These are phyloP conservation scores for Alopecurus myosuroides DNA, from an alignment of 176 grass and related monocot genomes.

Conservation along the genomic window DNA sequence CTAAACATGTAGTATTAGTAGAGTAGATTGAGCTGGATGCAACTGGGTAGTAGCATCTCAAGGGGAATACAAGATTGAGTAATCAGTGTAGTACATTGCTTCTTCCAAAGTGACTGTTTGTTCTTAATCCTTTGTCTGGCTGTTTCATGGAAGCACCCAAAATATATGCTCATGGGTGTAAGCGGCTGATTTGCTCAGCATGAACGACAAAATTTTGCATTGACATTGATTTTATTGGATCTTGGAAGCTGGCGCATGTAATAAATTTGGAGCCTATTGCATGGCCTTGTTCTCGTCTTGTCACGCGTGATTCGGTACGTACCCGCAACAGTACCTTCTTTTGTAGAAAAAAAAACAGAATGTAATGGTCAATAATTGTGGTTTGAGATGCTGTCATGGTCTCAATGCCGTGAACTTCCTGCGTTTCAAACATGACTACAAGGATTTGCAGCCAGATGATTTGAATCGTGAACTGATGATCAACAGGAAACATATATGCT, in stretches of 20 bases:
- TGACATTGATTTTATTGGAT: slow-evolving; percentile 15
- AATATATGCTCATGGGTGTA: slow-evolving; percentile 4
- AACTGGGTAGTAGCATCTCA: slow-evolving; percentile 6
- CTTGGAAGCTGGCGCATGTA: slow-evolving; percentile 25
- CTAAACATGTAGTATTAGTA: not conserved
- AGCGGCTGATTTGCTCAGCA: slow-evolving; percentile 23
- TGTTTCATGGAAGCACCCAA: slow-evolving; percentile 5
- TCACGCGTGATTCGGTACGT: not conserved
- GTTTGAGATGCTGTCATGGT: not conserved
- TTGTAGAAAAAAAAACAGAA: not conserved
- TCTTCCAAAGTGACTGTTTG: slow-evolving; percentile 34
- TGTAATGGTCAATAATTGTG: not conserved
- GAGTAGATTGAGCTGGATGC: slow-evolving; percentile 19
- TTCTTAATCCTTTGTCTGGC: slow-evolving; percentile 39
- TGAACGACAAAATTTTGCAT: slow-evolving; percentile 4
- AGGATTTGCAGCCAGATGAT: not conserved
- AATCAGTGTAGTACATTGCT: slow-evolving; percentile 2
- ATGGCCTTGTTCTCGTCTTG: slow-evolving; percentile 15
- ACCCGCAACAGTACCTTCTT: not conserved
- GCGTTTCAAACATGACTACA: not conserved
- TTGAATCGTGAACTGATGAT: not conserved
- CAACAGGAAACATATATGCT: not conserved
- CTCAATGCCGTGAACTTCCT: not conserved
- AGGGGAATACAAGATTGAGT: slow-evolving; percentile 5
- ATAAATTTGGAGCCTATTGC: slow-evolving; percentile 13